Evolutionary conservation across 176 grass and related monocot genomes (phyloP), one percentile per base, ranked within the genome.

Genomic region (Olyra latifolia): DNA sequence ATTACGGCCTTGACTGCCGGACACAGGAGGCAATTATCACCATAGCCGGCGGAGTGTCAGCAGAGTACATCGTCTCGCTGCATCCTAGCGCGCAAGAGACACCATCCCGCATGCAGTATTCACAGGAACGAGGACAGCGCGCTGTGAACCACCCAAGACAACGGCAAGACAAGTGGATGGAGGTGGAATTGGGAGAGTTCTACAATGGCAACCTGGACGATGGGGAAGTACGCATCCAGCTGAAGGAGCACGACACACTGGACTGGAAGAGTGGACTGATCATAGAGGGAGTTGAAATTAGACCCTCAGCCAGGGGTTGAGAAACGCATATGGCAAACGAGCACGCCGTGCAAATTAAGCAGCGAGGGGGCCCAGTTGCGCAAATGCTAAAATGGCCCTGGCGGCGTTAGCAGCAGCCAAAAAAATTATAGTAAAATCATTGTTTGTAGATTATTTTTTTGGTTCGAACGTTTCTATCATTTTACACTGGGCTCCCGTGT

Each of bases 111-210:
- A 65, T 38, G 39, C 55, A 17, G 43, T 43, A 25, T 67, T 49
- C 44, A 65, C 28, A 9, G 19, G 60, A 49, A 76, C 45, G 28
- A 76, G 39, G 23, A 58, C 15, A 41, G 1, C 22, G 29, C 4
- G 10, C 3, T 46, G 25, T 39, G 29, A 25, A 7, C 19, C 76
- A 42, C 35, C 75, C 75, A 14, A 10, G 6, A 48, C 1, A 16
- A 12, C 76, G 84, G 74, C 43, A 11, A 1, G 83, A 91, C 19
- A 79, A 79, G 1, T 87, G 88, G 84, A 63, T 91, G 79, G 88
- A 91, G 74, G 49, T 83, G 11, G 79, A 62, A 41, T n/a, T 91
- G 65, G 88, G 72, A 10, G 65, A 69, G n/a, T 87, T 91, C 25
- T 80, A 74, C 73, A 86, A 66, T 10, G 77, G 56, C 4, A 54